Evolutionary conservation across 1,139 yeast species (phyloP).

Genomic region (Debaryomycetaceae sp.): DNA sequence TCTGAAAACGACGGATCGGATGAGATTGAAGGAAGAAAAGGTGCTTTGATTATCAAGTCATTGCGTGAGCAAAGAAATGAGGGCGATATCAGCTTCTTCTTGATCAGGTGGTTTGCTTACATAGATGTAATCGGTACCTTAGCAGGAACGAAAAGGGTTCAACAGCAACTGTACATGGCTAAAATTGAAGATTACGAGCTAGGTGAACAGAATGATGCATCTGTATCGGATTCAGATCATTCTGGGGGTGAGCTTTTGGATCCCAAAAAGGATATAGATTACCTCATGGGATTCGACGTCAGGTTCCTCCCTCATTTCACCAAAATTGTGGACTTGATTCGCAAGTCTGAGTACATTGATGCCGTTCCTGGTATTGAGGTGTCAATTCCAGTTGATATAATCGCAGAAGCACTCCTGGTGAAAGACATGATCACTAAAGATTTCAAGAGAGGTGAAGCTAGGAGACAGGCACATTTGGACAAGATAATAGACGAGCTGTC

Average conservation of each 20-base stretch:
- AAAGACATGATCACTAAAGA: slow-evolving; percentile 33
- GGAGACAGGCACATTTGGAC: slow-evolving; percentile 30
- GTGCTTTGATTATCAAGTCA: not conserved
- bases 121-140: slow-evolving; percentile 67
- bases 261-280: slow-evolving; percentile 50
- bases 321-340: slow-evolving; percentile 41
- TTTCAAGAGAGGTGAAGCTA: slow-evolving; percentile 32
- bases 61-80: slow-evolving; percentile 15
- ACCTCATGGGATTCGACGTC: slow-evolving; percentile 57
- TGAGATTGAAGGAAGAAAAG: not conserved
- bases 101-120: slow-evolving; percentile 71
- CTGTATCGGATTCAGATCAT: not conserved
- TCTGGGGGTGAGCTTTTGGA: slow-evolving; percentile 8
- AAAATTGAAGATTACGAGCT: slow-evolving; percentile 3
- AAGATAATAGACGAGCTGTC: slow-evolving; percentile 16
- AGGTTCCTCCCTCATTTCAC: slow-evolving; percentile 50
- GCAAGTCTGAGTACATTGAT: slow-evolving; percentile 29
- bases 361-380: slow-evolving; percentile 8
- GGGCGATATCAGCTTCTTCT: slow-evolving; percentile 52
- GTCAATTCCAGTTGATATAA: slow-evolving; percentile 30
- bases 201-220: slow-evolving; percentile 1
- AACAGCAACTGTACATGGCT: slow-evolving; percentile 18
- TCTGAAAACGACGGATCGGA: not conserved
- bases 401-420: slow-evolving; percentile 46
- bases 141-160: slow-evolving; percentile 33